Evolutionary conservation across 257 asterid genomes (phyloP).

Genomic region (Solanum lycopersicoides): DNA sequence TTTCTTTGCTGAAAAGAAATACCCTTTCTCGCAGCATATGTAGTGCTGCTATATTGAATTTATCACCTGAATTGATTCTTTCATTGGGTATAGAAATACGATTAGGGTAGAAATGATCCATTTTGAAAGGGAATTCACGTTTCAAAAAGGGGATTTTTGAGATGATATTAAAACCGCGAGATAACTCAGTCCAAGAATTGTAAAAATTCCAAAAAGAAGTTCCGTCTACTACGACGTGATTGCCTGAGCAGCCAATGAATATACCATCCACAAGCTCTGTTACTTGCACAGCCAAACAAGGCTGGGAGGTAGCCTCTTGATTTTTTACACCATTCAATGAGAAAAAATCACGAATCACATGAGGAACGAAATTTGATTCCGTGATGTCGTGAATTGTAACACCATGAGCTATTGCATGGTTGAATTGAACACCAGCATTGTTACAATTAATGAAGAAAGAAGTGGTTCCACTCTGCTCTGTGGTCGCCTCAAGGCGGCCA

Average conservation of each 20-base stretch:
- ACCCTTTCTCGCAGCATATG: too few relatives aligned
- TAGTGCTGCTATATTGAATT: too few relatives aligned
- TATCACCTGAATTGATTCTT: too few relatives aligned
- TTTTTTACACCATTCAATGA: slow-evolving; percentile 6
- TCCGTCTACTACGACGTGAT: slow-evolving; percentile 25
- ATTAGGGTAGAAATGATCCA: background rate
- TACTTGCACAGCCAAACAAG: slow-evolving; percentile 27
- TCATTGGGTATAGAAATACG: background rate
- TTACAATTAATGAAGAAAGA: background rate
- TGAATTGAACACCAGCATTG: background rate
- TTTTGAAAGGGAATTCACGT: slow-evolving; percentile 12
- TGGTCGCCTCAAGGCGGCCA: background rate
- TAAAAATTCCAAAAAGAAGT: slow-evolving; percentile 33
- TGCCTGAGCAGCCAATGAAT: slow-evolving; percentile 25
- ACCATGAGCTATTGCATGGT: slow-evolving; percentile 5
- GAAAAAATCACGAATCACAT: slow-evolving; percentile 17
- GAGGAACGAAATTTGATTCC: slow-evolving; percentile 3
- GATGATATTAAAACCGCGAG: slow-evolving; percentile 10
- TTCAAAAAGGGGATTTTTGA: slow-evolving; percentile 17
- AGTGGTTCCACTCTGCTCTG: background rate
- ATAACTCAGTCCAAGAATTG: background rate
- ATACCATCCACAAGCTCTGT: slow-evolving; percentile 34
- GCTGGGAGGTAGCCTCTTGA: slow-evolving; percentile 15
- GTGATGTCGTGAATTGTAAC: slow-evolving; percentile 9
- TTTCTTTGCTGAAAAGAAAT: too few relatives aligned